Evolutionary conservation across 108 stramenopile species (phyloP).

Genomic region (Parietichytrium sp.): DNA sequence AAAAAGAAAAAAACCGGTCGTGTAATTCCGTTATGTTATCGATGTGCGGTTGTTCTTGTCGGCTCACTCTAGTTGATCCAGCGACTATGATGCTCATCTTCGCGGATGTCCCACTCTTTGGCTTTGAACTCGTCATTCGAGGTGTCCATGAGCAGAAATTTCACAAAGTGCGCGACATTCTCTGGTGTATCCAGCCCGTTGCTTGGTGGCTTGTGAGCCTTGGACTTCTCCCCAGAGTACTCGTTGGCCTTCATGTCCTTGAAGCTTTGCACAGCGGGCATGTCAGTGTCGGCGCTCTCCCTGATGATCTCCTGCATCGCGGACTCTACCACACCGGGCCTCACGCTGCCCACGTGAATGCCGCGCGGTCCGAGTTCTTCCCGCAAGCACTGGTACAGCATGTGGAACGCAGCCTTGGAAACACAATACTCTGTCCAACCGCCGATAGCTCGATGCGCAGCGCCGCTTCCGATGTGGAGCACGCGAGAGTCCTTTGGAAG

Average conservation of each 20-base stretch:
- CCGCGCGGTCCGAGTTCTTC: constrained; percentile 52
- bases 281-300: constrained; percentile 46
- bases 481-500: constrained; percentile 61
- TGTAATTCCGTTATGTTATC: too few relatives aligned
- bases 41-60: too few relatives aligned
- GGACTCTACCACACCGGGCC: constrained; percentile 73
- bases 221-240: constrained; percentile 10
- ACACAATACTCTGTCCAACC: constrained; percentile 71
- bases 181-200: not conserved
- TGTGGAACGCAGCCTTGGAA: constrained; percentile 68
- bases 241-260: constrained; percentile 38
- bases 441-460: constrained; percentile 58
- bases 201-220: not conserved
- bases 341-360: constrained; percentile 57
- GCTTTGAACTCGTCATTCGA: not conserved
- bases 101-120: constrained; percentile 33
- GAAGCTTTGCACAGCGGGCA: constrained; percentile 59
- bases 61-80: not conserved
- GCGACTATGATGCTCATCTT: constrained; percentile 16
- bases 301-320: constrained; percentile 70
- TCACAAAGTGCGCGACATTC: not conserved
- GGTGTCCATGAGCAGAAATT: not conserved
- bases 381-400: constrained; percentile 63
- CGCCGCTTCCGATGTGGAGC: constrained; percentile 56
- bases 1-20: too few relatives aligned